A percentile compares a stretch with the other conserved stretches of the same genome.
Conservation (phyloP, 495 filamentous ascomycete species). For the Aspergillus mulundensis region DNA sequence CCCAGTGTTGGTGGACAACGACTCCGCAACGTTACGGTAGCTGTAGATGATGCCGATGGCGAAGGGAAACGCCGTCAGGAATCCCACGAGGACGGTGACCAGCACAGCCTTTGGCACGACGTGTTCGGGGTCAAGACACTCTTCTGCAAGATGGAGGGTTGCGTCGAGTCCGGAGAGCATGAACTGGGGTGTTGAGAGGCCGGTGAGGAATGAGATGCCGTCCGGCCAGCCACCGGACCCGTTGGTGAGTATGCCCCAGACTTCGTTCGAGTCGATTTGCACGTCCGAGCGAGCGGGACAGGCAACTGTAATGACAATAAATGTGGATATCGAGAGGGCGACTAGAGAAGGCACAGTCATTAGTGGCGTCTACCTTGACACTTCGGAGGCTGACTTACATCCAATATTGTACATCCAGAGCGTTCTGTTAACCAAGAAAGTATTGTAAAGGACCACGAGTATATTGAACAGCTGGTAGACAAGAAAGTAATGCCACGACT, state of each 20-base stretch:
- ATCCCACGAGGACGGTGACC: conserved; percentile 28
- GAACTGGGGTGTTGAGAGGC: conserved; percentile 32
- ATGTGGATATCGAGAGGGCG: conserved; percentile 23
- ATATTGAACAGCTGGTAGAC: conserved; percentile 38
- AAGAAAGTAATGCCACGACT: conserved; percentile 36
- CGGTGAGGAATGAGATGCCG: conserved; percentile 32
- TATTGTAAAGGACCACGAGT: conserved; percentile 24
- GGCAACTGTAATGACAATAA: conserved; percentile 26
- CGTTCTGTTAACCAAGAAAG: conserved; percentile 25
- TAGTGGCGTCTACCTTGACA: not conserved
- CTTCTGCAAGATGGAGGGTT: conserved; percentile 35
- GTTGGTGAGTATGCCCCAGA: conserved; percentile 29
- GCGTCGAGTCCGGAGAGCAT: conserved; percentile 35
- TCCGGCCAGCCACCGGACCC: conserved; percentile 30
- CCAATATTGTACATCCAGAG: conserved; percentile 32
- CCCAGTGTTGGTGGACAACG: conserved; percentile 25
- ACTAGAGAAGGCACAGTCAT: conserved; percentile 10
- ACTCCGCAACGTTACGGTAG: conserved; percentile 18
- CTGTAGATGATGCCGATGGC: conserved; percentile 31
- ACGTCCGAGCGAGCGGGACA: conserved; percentile 25
- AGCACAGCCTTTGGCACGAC: conserved; percentile 30
- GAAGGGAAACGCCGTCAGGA: conserved; percentile 32
- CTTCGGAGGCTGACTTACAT: conserved; percentile 16
- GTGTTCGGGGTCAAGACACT: conserved; percentile 27
- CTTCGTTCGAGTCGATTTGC: conserved; percentile 14